phyloP scores from a whole-genome alignment of 257 asterid species.

The Rauvolfia tetraphylla region DNA sequence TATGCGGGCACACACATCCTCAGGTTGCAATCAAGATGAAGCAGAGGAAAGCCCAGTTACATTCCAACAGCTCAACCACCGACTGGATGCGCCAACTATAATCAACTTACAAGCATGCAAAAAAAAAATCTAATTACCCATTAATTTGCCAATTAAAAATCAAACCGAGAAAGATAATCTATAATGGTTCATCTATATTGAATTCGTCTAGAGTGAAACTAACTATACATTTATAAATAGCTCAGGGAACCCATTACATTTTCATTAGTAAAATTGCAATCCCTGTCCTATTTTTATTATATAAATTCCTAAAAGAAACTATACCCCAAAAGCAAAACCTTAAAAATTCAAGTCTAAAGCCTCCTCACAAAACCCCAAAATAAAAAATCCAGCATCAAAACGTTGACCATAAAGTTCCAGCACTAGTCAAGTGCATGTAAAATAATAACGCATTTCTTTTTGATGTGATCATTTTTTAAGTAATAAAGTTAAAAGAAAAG shows the following conservation, averaged over 20 bases:
- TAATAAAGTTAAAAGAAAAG: no score
- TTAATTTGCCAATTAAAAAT: not conserved
- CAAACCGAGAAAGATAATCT: not conserved
- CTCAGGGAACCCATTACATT: conserved; percentile 1
- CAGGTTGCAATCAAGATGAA: not conserved
- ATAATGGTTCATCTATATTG: not conserved
- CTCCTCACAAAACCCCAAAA: not conserved
- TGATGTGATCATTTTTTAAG: no score
- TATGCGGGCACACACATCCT: not conserved
- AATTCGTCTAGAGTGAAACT: not conserved
- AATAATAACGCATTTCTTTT: no score
- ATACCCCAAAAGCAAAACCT: not conserved
- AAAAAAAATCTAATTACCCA: not conserved
- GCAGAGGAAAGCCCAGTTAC: not conserved
- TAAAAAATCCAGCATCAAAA: conserved; percentile 1
- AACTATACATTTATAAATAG: not conserved
- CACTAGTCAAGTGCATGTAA: no score
- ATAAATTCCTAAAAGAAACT: not conserved
- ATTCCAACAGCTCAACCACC: not conserved
- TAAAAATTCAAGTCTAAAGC: not conserved
- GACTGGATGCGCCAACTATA: not conserved
- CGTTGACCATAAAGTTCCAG: no score
- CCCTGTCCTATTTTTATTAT: not conserved
- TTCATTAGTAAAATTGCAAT: not conserved
- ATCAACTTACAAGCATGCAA: not conserved